Evolutionary conservation across 306 rosid species (phyloP).

Genomic region (Fragaria nilgerrensis): DNA sequence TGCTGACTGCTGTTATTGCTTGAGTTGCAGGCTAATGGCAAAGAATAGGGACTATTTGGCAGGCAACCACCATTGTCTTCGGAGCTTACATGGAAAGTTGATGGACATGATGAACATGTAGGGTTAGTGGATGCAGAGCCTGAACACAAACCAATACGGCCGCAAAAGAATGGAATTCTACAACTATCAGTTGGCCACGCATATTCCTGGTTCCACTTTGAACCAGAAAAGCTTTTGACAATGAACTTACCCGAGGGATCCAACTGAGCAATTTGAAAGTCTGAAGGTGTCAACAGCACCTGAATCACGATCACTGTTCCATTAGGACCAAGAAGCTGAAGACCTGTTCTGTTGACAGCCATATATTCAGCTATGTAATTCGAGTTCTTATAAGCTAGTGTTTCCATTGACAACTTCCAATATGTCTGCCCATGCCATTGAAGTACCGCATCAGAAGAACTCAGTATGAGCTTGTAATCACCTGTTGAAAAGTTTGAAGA

Average conservation of each 20-base stretch:
- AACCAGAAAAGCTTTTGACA: slow-evolving; percentile 54
- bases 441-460: slow-evolving; percentile 58
- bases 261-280: slow-evolving; percentile 60
- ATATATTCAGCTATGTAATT: slow-evolving; percentile 45
- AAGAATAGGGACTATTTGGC: slow-evolving; percentile 57
- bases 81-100: slow-evolving; percentile 45
- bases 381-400: slow-evolving; percentile 40
- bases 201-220: slow-evolving; percentile 51
- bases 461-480: slow-evolving; percentile 44
- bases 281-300: slow-evolving; percentile 42
- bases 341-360: slow-evolving; percentile 55
- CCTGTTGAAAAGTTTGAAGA: slow-evolving; percentile 53
- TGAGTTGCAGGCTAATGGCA: slow-evolving; percentile 53
- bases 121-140: slow-evolving; percentile 37
- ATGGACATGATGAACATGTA: slow-evolving; percentile 75
- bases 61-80: slow-evolving; percentile 48
- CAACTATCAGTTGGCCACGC: slow-evolving; percentile 59
- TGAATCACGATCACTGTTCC: slow-evolving; percentile 43
- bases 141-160: slow-evolving; percentile 59
- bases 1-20: slow-evolving; percentile 16
- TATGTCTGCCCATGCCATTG: slow-evolving; percentile 77
- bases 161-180: slow-evolving; percentile 66
- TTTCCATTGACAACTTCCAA: slow-evolving; percentile 69
- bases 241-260: slow-evolving; percentile 51
- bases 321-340: slow-evolving; percentile 56